These are phyloP conservation scores for Auxenochlorella protothecoides DNA, from an alignment of 139 green algal genomes.

Conservation along the genomic window DNA sequence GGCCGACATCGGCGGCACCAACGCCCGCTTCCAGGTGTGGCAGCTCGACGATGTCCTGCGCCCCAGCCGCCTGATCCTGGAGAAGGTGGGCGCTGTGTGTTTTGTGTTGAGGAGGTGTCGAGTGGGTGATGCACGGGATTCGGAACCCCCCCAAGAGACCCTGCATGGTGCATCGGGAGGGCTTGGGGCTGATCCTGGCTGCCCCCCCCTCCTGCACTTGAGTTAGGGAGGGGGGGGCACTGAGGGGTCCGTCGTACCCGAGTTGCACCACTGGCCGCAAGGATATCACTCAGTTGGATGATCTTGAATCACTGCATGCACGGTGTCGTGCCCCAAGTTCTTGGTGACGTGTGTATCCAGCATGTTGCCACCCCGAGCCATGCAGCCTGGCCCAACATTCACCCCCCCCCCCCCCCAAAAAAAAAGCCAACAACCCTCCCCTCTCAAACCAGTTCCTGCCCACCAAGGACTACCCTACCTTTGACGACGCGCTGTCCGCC, in stretches of 20 bases:
- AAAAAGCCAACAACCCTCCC: not conserved
- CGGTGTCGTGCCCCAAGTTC: too few relatives aligned
- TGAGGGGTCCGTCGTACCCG: not conserved
- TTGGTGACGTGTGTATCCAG: too few relatives aligned
- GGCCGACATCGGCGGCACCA: conserved; percentile 89
- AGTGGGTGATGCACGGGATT: not conserved
- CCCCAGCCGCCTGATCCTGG: conserved; percentile 13
- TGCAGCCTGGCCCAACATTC: too few relatives aligned
- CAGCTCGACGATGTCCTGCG: conserved; percentile 20
- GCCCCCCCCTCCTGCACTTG: not conserved
- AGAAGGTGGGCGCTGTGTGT: conserved; percentile 12
- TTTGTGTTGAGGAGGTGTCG: too few relatives aligned
- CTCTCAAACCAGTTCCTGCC: not conserved
- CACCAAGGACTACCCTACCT: conserved; percentile 11
- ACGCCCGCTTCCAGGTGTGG: conserved; percentile 82
- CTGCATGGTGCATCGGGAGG: not conserved
- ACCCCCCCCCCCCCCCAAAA: too few relatives aligned
- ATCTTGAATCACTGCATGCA: too few relatives aligned
- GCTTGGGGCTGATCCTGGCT: not conserved
- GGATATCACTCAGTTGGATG: too few relatives aligned
- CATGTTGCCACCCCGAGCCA: too few relatives aligned
- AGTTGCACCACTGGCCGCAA: not conserved
- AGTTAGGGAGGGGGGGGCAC: not conserved
- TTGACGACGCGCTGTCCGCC: conserved; percentile 11
- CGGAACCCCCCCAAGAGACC: not conserved